Percentiles rank a stretch among this genome's conserved stretches.
These are phyloP conservation scores for Yarrowia hollandica DNA, from an alignment of 805 yeast genomes.

Conservation along the genomic window DNA sequence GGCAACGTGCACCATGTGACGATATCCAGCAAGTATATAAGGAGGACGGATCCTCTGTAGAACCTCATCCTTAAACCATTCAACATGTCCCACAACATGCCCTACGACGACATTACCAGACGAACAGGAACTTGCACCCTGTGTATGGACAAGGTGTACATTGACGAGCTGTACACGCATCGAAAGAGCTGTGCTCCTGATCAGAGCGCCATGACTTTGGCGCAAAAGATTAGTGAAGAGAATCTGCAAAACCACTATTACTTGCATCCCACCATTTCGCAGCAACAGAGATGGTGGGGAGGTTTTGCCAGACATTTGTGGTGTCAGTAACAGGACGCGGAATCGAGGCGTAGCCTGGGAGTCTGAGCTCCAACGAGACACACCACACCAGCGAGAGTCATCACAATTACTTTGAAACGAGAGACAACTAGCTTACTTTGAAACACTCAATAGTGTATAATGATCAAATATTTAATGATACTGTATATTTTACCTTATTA, in stretches of 20 bases:
- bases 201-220: not conserved
- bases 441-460: no score
- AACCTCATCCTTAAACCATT: no score
- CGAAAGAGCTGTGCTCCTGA: not conserved
- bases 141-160: conserved; percentile 1
- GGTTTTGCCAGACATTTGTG: not conserved
- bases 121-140: not conserved
- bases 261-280: conserved; percentile 1
- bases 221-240: not conserved
- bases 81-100: not conserved
- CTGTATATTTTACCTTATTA: no score
- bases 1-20: no score
- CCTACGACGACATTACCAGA: not conserved
- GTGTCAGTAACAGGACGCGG: conserved; percentile 7
- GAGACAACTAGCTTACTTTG: no score
- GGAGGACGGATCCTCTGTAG: no score
- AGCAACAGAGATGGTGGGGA: conserved; percentile 12
- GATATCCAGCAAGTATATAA: no score
- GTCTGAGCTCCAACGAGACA: no score
- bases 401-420: no score
- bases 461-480: no score
- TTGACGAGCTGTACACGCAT: conserved; percentile 1
- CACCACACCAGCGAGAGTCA: no score
- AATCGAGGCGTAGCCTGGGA: no score
- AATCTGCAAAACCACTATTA: not conserved